Evolutionary conservation across 2,329 filamentous ascomycete species (phyloP).

Genomic region (Rutstroemia sp.): DNA sequence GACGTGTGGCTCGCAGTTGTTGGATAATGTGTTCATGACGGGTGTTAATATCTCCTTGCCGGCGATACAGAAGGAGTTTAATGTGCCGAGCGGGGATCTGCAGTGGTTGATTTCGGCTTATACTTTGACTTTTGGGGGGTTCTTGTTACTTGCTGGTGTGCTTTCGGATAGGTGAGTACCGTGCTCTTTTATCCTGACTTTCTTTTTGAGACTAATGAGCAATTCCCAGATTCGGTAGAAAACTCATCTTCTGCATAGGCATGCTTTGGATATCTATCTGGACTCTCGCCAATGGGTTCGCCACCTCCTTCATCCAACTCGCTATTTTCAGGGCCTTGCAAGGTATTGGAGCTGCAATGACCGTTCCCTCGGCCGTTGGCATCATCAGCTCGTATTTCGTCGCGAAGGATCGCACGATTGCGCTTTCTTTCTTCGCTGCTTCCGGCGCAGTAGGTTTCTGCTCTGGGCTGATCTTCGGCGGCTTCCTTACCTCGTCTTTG

Average conservation of each 20-base stretch:
- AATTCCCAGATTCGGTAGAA: conserved; percentile 29
- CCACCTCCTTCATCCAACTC: conserved; percentile 36
- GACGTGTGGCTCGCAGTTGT: conserved; percentile 36
- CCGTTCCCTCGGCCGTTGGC: conserved; percentile 39
- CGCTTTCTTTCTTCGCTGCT: conserved; percentile 34
- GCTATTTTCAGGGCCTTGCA: conserved; percentile 39
- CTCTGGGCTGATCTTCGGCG: conserved; percentile 34
- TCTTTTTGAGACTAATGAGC: neutral
- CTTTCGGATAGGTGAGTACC: conserved; percentile 25
- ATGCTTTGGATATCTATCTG: conserved; percentile 31
- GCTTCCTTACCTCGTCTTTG: conserved; percentile 33
- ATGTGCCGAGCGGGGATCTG: conserved; percentile 30
- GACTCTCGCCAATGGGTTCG: conserved; percentile 33
- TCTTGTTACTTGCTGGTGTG: conserved; percentile 29
- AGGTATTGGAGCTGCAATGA: conserved; percentile 39
- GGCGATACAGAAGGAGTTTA: conserved; percentile 34
- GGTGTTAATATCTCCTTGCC: conserved; percentile 35
- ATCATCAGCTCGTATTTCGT: conserved; percentile 38
- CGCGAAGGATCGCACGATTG: conserved; percentile 32
- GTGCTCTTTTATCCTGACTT: neutral
- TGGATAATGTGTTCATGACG: conserved; percentile 39
- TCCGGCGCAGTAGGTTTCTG: conserved; percentile 35
- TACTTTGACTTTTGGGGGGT: conserved; percentile 34
- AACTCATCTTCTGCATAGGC: conserved; percentile 33
- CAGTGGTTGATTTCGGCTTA: conserved; percentile 38